A percentile compares a stretch with the other conserved stretches of the same genome.
These are phyloP conservation scores for Blastocystis sp. DNA, from an alignment of 352 stramenopile species.

Conservation along the genomic window DNA sequence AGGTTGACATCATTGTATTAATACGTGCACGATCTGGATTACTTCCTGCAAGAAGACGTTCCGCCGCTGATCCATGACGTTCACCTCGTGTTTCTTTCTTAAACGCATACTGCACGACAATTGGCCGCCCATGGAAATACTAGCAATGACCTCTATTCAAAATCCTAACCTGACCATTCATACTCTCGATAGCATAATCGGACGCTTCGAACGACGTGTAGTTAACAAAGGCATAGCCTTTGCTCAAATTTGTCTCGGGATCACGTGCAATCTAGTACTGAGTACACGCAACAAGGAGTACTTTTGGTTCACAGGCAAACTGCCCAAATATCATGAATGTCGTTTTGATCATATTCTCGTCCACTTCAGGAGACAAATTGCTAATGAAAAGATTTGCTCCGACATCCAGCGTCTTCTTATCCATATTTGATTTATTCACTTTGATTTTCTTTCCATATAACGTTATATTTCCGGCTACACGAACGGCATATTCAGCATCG, in stretches of 20 bases:
- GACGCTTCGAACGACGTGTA: constrained; percentile 93
- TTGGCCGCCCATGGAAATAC: constrained; percentile 90
- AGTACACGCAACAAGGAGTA: constrained; percentile 64
- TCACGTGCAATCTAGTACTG: constrained; percentile 63
- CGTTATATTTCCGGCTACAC: constrained; percentile 97
- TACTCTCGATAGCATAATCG: constrained; percentile 96
- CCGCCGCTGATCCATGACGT: constrained; percentile 80
- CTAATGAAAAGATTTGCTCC: constrained; percentile 97
- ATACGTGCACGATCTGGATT: constrained; percentile 72
- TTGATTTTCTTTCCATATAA: constrained; percentile 88
- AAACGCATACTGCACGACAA: constrained; percentile 95
- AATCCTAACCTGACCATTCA: constrained; percentile 82
- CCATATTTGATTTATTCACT: constrained; percentile 88
- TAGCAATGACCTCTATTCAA: background rate
- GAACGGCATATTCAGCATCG: constrained; percentile 94
- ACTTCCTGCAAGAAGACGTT: constrained; percentile 74
- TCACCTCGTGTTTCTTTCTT: constrained; percentile 90
- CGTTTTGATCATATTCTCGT: constrained; percentile 98
- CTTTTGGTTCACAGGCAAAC: constrained; percentile 87
- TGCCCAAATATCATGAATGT: constrained; percentile 96
- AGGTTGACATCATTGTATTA: constrained; percentile 20
- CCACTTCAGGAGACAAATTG: constrained; percentile 87
- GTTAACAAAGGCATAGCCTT: constrained; percentile 92
- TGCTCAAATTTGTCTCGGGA: constrained; percentile 79
- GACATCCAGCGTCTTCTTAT: constrained; percentile 91